phyloP scores from a whole-genome alignment of 1,284 basidiomycete species.

The Earliella scabrosa region DNA sequence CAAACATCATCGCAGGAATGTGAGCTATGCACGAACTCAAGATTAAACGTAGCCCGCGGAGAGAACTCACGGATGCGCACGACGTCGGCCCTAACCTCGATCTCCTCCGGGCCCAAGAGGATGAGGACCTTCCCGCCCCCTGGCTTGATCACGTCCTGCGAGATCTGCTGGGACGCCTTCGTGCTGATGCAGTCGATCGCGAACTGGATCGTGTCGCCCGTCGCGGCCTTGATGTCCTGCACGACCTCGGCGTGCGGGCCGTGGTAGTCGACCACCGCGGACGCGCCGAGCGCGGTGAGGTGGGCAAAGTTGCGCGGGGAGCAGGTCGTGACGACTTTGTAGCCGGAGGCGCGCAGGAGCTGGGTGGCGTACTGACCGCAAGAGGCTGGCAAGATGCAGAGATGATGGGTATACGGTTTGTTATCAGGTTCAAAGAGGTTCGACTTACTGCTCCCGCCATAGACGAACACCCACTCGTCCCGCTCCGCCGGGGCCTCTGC shows the following conservation, averaged over 20 bases:
- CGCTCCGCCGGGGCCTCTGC: slow-evolving; percentile 7
- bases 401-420: background rate
- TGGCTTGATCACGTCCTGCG: slow-evolving; percentile 21
- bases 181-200: slow-evolving; percentile 28
- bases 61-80: background rate
- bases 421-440: too few relatives aligned
- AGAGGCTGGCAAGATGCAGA: slow-evolving; percentile 15
- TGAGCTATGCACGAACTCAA: background rate
- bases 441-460: slow-evolving; percentile 35
- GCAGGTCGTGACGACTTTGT: slow-evolving; percentile 44
- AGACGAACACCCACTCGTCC: slow-evolving; percentile 33
- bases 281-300: slow-evolving; percentile 44
- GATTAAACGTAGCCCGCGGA: background rate
- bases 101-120: background rate
- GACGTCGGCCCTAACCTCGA: slow-evolving; percentile 2
- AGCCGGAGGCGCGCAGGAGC: slow-evolving; percentile 45
- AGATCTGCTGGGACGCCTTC: slow-evolving; percentile 18
- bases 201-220: slow-evolving; percentile 22
- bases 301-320: slow-evolving; percentile 43
- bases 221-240: slow-evolving; percentile 22
- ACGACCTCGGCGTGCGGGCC: slow-evolving; percentile 22
- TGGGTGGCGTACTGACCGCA: slow-evolving; percentile 50
- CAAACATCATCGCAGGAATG: background rate
- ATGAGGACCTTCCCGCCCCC: slow-evolving; percentile 24
- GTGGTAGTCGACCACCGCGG: slow-evolving; percentile 40